A percentile compares a stretch with the other conserved stretches of the same genome.
Evolutionary conservation across 306 rosid genomes (phyloP).

Genomic region (Gastrolobium bilobum): DNA sequence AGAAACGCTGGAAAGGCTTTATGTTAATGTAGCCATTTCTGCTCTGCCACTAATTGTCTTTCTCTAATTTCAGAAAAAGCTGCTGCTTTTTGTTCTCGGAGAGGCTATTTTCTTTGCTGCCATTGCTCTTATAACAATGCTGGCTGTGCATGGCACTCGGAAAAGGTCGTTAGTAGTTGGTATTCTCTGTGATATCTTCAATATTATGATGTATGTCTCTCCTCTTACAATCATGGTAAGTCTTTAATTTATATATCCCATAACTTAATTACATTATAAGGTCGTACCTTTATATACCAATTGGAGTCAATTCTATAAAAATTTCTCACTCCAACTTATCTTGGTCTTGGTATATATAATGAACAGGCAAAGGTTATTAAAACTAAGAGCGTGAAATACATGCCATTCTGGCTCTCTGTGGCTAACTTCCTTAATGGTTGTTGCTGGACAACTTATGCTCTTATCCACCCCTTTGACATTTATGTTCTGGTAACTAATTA

Average conservation of each 20-base stretch:
- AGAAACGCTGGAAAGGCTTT: neutral
- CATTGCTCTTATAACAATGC: slow-evolving; percentile 45
- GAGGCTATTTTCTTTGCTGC: slow-evolving; percentile 52
- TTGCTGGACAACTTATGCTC: slow-evolving; percentile 76
- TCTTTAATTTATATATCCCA: neutral
- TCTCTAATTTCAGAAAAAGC: slow-evolving; percentile 55
- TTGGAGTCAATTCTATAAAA: neutral
- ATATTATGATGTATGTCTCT: slow-evolving; percentile 68
- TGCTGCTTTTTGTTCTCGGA: neutral
- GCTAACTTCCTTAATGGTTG: slow-evolving; percentile 69
- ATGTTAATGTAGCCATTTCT: neutral
- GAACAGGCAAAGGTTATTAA: slow-evolving; percentile 64
- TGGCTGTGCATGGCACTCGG: slow-evolving; percentile 39
- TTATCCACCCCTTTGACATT: slow-evolving; percentile 65
- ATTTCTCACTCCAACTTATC: neutral
- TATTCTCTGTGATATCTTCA: slow-evolving; percentile 73
- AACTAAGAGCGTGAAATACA: slow-evolving; percentile 71
- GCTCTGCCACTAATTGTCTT: neutral
- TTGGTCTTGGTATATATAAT: neutral
- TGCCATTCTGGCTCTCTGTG: slow-evolving; percentile 77
- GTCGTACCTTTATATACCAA: too few species aligned
- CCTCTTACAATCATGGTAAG: slow-evolving; percentile 76
- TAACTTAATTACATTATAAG: neutral
- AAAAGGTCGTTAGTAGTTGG: slow-evolving; percentile 68
- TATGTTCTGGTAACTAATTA: slow-evolving; percentile 64